Evolutionary conservation across 2,329 filamentous ascomycete genomes (phyloP).

Genomic region (Neonectria sp.): DNA sequence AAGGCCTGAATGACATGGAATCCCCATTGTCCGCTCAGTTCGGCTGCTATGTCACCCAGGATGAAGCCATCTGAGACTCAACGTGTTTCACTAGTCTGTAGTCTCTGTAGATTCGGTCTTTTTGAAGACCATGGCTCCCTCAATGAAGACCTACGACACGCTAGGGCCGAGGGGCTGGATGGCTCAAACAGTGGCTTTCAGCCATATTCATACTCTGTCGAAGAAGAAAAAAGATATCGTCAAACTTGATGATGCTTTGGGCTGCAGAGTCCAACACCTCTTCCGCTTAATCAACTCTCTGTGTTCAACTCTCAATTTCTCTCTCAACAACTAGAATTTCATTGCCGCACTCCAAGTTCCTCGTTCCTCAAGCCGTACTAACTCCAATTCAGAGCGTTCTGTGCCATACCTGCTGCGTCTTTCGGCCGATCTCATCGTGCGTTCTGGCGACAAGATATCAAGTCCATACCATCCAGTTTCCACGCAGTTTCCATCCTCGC

Average conservation of each 20-base stretch:
- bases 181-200: slow-evolving; percentile 11
- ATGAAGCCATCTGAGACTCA: slow-evolving; percentile 13
- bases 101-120: slow-evolving; percentile 4
- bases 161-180: background rate
- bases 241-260: background rate
- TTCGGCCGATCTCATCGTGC: background rate
- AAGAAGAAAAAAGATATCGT: background rate
- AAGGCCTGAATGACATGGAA: background rate
- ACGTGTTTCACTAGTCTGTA: slow-evolving; percentile 21
- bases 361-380: background rate
- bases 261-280: background rate
- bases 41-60: background rate
- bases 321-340: background rate
- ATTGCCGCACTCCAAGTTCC: no score
- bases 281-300: background rate
- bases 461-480: no score
- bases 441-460: background rate
- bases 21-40: background rate
- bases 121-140: background rate
- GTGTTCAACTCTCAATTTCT: background rate
- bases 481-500: background rate
- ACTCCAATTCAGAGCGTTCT: background rate
- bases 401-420: background rate
- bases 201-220: background rate
- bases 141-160: background rate